A percentile compares a stretch with the other conserved stretches of the same genome.
phyloP scores from a whole-genome alignment of 2,329 filamentous ascomycete species.

The Hypoxylon sp. region DNA sequence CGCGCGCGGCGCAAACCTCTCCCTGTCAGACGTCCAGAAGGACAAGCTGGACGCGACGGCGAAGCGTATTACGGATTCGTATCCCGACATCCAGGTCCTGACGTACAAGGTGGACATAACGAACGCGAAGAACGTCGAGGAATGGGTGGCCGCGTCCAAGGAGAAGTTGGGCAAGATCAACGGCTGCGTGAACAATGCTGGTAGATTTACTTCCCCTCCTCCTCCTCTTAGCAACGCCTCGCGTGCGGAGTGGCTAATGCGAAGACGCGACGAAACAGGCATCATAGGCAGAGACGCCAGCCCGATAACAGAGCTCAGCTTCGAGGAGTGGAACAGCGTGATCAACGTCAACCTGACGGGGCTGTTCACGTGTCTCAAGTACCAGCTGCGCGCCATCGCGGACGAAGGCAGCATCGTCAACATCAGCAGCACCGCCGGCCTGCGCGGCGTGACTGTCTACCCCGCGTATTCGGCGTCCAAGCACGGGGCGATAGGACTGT shows the following conservation, averaged over 20 bases:
- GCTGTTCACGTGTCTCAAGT: slow-evolving; percentile 63
- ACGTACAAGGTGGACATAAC: slow-evolving; percentile 50
- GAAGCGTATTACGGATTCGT: slow-evolving; percentile 43
- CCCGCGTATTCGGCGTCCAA: slow-evolving; percentile 52
- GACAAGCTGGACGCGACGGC: slow-evolving; percentile 47
- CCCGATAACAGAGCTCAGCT: slow-evolving; percentile 48
- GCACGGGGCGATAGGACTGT: slow-evolving; percentile 50
- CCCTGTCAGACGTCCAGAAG: slow-evolving; percentile 49
- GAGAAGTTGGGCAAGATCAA: slow-evolving; percentile 52
- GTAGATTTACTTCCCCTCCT: slow-evolving; percentile 35
- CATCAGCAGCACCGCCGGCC: slow-evolving; percentile 57
- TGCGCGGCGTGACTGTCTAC: slow-evolving; percentile 51
- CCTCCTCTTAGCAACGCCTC: not conserved
- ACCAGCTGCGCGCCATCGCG: slow-evolving; percentile 59
- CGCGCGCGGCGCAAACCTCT: slow-evolving; percentile 51
- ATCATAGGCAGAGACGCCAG: slow-evolving; percentile 27
- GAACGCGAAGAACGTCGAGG: slow-evolving; percentile 50
- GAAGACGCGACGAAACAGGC: slow-evolving; percentile 16
- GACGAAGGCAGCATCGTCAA: slow-evolving; percentile 61
- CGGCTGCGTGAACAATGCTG: slow-evolving; percentile 56
- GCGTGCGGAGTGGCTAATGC: not conserved
- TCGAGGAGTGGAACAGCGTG: slow-evolving; percentile 58
- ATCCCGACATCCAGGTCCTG: slow-evolving; percentile 45
- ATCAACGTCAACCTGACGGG: slow-evolving; percentile 61
- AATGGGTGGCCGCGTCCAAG: slow-evolving; percentile 53